phyloP scores from a whole-genome alignment of 192 early-diverging fungal species.

The Dissophora ornata region DNA sequence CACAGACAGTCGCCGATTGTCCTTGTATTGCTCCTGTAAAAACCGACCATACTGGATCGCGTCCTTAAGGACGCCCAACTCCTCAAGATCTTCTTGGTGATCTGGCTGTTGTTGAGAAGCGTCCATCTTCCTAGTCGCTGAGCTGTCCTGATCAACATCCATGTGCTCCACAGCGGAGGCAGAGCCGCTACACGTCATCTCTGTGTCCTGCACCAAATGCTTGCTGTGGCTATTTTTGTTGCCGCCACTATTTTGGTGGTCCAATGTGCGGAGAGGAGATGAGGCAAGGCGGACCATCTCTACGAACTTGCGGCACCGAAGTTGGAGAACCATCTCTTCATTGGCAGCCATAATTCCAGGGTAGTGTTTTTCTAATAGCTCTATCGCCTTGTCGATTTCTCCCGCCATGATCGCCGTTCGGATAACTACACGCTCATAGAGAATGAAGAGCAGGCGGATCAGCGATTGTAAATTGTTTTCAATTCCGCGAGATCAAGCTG shows the following conservation, averaged over 20 bases:
- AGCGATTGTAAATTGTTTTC: not conserved
- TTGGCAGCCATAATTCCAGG: slow-evolving; percentile 73
- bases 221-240: slow-evolving; percentile 7
- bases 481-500: not conserved
- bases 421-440: slow-evolving; percentile 48
- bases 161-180: slow-evolving; percentile 16
- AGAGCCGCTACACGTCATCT: slow-evolving; percentile 37
- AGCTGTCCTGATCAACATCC: slow-evolving; percentile 43
- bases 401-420: slow-evolving; percentile 70
- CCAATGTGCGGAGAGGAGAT: slow-evolving; percentile 30
- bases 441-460: not conserved
- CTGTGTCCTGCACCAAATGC: slow-evolving; percentile 47
- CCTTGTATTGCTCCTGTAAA: slow-evolving; percentile 67
- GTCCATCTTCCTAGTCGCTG: too few species aligned
- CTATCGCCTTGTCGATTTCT: slow-evolving; percentile 80
- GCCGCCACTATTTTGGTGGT: slow-evolving; percentile 9
- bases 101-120: too few species aligned
- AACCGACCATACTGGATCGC: slow-evolving; percentile 64
- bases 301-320: slow-evolving; percentile 88
- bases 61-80: slow-evolving; percentile 34
- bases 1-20: slow-evolving; percentile 12
- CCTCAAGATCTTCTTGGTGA: slow-evolving; percentile 37
- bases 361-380: slow-evolving; percentile 72
- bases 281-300: slow-evolving; percentile 75
- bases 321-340: slow-evolving; percentile 75